Conservation (phyloP, 163 green algal genomes). For the Volvox carteri region DNA sequence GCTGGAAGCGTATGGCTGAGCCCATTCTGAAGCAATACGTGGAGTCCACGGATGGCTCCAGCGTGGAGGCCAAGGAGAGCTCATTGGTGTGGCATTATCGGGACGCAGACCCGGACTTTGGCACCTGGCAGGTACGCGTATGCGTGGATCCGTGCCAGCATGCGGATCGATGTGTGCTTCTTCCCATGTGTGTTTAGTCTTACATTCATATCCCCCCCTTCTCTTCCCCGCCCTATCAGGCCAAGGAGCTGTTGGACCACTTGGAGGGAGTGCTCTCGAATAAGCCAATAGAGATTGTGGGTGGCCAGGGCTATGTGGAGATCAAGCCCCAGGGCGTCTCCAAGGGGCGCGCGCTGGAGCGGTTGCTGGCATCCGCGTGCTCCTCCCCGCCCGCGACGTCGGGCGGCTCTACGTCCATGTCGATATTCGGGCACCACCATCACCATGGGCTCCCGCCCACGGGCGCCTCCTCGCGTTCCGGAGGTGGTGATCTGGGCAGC, state of each 20-base stretch:
- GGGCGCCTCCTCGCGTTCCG: background rate
- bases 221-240: too few relatives aligned
- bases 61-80: conserved; percentile 95
- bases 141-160: background rate
- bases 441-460: background rate
- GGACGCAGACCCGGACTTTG: conserved; percentile 97
- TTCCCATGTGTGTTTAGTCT: too few relatives aligned
- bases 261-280: conserved; percentile 95
- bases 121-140: conserved; percentile 87
- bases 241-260: conserved; percentile 99
- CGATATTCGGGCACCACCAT: background rate
- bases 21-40: conserved; percentile 87
- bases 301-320: conserved; percentile 92
- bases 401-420: too few relatives aligned
- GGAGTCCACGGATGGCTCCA: conserved; percentile 96
- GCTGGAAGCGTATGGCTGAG: conserved; percentile 88
- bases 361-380: conserved; percentile 68
- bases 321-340: conserved; percentile 87
- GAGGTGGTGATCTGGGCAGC: background rate
- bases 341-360: conserved; percentile 88
- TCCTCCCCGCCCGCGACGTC: background rate
- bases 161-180: background rate
- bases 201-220: too few relatives aligned
- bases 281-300: conserved; percentile 91
- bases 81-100: conserved; percentile 97